Percentiles rank a stretch among this genome's conserved stretches.
Conservation (phyloP, 1,284 basidiomycete species). For the Moesziomyces aphidis region DNA sequence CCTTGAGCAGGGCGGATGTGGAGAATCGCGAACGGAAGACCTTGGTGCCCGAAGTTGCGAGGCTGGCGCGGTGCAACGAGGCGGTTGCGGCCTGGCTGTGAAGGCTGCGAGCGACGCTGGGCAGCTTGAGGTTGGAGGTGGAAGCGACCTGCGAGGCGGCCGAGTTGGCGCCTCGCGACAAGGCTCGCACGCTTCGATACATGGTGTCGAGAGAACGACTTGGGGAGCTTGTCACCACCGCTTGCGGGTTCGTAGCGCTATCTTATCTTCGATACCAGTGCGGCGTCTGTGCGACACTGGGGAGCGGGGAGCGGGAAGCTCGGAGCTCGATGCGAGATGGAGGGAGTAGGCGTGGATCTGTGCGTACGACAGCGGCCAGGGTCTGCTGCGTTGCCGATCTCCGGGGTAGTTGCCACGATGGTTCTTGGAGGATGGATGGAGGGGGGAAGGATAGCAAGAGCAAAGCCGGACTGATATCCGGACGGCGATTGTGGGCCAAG, state of each 20-base stretch:
- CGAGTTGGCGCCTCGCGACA: conserved; percentile 42
- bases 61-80: conserved; percentile 24
- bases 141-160: conserved; percentile 36
- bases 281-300: conserved; percentile 19
- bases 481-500: conserved; percentile 9
- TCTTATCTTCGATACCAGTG: conserved; percentile 6
- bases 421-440: conserved; percentile 9
- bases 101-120: conserved; percentile 30
- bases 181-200: conserved; percentile 43
- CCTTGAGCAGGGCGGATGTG: conserved; percentile 37
- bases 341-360: conserved; percentile 26
- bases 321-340: background rate
- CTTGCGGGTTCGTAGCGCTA: conserved; percentile 4
- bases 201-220: conserved; percentile 9
- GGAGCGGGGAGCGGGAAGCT: background rate
- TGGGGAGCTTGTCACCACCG: too few relatives aligned
- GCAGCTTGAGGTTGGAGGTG: conserved; percentile 30
- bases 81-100: conserved; percentile 25
- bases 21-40: conserved; percentile 49
- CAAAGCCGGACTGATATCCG: conserved; percentile 50
- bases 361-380: conserved; percentile 24
- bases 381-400: conserved; percentile 18
- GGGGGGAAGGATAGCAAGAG: conserved; percentile 12
- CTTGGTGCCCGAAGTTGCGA: conserved; percentile 32
- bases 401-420: conserved; percentile 43